phyloP scores from a whole-genome alignment of 1,284 basidiomycete species.

The Rhodotorula sp. region DNA sequence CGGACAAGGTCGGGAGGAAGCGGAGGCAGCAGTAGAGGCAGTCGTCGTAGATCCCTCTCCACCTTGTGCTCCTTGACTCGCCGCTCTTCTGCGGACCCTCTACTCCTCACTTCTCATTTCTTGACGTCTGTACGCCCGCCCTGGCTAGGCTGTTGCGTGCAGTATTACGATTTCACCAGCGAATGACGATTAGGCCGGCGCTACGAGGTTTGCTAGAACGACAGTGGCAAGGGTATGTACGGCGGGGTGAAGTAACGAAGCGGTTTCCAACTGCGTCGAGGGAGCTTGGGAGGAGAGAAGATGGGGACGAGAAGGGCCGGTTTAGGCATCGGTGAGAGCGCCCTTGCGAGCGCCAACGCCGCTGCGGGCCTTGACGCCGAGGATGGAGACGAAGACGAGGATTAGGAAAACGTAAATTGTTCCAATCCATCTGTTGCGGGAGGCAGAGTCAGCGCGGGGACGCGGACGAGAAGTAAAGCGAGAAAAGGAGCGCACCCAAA shows the following conservation, averaged over 20 bases:
- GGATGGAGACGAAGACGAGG: conserved; percentile 44
- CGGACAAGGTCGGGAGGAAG: conserved; percentile 17
- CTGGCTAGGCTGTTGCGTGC: neutral
- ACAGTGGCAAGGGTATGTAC: neutral
- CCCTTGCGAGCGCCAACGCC: conserved; percentile 45
- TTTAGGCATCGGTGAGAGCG: conserved; percentile 31
- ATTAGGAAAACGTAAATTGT: conserved; percentile 49
- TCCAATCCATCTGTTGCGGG: conserved; percentile 48
- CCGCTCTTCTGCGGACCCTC: no score
- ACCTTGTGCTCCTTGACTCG: no score
- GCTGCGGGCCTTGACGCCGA: conserved; percentile 50
- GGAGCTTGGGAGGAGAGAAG: neutral
- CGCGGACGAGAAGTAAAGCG: no score
- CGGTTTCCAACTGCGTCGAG: neutral
- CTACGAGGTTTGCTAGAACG: neutral
- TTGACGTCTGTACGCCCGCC: neutral
- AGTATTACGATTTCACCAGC: neutral
- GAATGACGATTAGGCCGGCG: neutral
- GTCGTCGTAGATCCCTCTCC: no score
- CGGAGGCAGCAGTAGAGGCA: neutral
- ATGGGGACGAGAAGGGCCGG: neutral
- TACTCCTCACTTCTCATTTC: no score
- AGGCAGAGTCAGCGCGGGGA: neutral
- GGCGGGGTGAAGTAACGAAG: neutral
- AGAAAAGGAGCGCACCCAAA: conserved; percentile 33